Conservation (phyloP, 306 rosid genomes). For the Acacia melanoxylon region DNA sequence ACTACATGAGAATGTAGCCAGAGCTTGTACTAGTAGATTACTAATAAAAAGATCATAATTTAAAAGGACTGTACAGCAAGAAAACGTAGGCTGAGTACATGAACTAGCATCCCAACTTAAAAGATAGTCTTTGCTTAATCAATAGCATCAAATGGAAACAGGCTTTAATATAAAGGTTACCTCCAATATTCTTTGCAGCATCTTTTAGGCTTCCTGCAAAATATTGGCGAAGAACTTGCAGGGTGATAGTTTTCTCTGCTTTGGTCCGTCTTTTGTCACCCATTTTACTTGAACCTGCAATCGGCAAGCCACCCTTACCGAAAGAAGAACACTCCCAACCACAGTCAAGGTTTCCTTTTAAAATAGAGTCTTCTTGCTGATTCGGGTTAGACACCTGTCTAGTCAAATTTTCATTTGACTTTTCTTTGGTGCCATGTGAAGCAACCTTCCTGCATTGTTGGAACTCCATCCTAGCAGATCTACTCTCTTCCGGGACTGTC, state of each 20-base stretch:
- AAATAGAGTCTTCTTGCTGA: constrained; percentile 33
- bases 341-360: constrained; percentile 41
- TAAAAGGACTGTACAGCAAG: neutral
- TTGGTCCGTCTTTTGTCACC: constrained; percentile 76
- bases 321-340: constrained; percentile 49
- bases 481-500: constrained; percentile 26
- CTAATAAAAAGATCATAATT: neutral
- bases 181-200: constrained; percentile 98
- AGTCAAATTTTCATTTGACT: constrained; percentile 31
- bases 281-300: constrained; percentile 43
- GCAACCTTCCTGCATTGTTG: constrained; percentile 35
- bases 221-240: constrained; percentile 81
- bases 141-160: constrained; percentile 23
- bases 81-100: neutral
- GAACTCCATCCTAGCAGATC: constrained; percentile 33
- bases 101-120: neutral
- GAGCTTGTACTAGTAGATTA: neutral
- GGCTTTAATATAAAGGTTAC: constrained; percentile 41
- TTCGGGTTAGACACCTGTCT: constrained; percentile 43
- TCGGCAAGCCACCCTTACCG: constrained; percentile 54
- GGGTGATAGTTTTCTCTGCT: constrained; percentile 82
- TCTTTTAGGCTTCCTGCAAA: constrained; percentile 95
- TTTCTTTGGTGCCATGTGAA: constrained; percentile 40
- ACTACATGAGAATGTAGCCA: neutral
- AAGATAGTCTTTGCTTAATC: constrained; percentile 1